phyloP scores from a whole-genome alignment of 371 early-diverging fungal genomes.

The Mucor lusitanicus region DNA sequence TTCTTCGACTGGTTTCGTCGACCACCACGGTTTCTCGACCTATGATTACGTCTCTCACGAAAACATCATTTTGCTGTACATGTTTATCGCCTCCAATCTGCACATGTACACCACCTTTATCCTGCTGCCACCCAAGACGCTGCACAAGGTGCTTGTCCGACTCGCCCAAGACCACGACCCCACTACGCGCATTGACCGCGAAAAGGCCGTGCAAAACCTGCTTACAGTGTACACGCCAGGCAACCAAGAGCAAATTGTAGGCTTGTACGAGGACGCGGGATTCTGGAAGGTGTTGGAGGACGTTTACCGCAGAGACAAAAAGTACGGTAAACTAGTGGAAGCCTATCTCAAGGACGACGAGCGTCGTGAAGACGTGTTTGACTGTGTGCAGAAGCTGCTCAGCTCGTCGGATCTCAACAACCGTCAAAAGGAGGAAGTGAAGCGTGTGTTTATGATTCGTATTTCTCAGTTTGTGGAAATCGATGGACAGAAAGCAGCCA shows the following conservation, averaged over 20 bases:
- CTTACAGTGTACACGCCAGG: constrained; percentile 63
- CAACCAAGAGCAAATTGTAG: constrained; percentile 58
- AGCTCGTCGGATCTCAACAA: constrained; percentile 49
- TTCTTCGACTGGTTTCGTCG: background rate
- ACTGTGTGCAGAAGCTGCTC: constrained; percentile 58
- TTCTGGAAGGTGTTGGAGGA: constrained; percentile 77
- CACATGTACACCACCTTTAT: constrained; percentile 69
- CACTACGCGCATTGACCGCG: constrained; percentile 62
- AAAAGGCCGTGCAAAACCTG: constrained; percentile 67
- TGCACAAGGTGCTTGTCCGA: constrained; percentile 60
- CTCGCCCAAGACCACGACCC: constrained; percentile 58
- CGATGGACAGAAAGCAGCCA: constrained; percentile 66
- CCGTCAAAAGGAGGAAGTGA: constrained; percentile 59
- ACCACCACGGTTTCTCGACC: constrained; percentile 5
- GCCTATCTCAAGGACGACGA: constrained; percentile 72
- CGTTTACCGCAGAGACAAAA: constrained; percentile 61
- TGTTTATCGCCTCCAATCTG: constrained; percentile 69
- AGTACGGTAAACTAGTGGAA: constrained; percentile 67
- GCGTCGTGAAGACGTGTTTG: constrained; percentile 58
- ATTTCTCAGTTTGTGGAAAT: constrained; percentile 72
- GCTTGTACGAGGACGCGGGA: constrained; percentile 64
- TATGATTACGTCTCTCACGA: constrained; percentile 31
- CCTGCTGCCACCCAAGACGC: constrained; percentile 56
- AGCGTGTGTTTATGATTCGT: constrained; percentile 60
- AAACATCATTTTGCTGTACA: constrained; percentile 61